Evolutionary conservation across 1,284 basidiomycete species (phyloP).

Genomic region (Marasmius sp.): DNA sequence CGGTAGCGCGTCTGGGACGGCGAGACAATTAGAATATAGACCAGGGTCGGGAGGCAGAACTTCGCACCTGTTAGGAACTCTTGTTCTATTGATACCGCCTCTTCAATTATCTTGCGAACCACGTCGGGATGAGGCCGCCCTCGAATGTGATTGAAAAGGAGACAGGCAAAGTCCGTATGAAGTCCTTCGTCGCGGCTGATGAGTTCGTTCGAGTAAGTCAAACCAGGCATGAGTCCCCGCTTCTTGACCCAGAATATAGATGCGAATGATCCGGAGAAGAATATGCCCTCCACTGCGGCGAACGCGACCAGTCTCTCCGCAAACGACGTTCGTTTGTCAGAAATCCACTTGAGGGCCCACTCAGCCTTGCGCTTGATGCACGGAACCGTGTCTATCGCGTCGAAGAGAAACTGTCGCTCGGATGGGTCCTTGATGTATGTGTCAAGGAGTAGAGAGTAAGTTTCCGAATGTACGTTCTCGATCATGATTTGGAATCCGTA

Average conservation of each 20-base stretch:
- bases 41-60: not conserved
- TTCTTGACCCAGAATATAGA: constrained; percentile 99
- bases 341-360: constrained; percentile 95
- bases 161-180: constrained; percentile 97
- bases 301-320: constrained; percentile 94
- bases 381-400: constrained; percentile 93
- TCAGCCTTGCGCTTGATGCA: constrained; percentile 92
- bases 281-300: constrained; percentile 98
- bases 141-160: constrained; percentile 88
- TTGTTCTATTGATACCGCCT: constrained; percentile 86
- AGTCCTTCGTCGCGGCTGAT: constrained; percentile 98
- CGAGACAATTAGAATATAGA: not conserved
- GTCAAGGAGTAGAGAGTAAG: constrained; percentile 97
- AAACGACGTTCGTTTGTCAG: constrained; percentile 81
- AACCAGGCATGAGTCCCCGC: constrained; percentile 96
- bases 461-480: constrained; percentile 97
- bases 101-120: constrained; percentile 72
- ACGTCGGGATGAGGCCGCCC: constrained; percentile 80
- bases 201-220: constrained; percentile 97
- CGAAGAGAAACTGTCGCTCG: constrained; percentile 87
- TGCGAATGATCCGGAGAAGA: constrained; percentile 94
- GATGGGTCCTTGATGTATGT: constrained; percentile 92
- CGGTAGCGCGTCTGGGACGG: constrained; percentile 62
- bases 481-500: constrained; percentile 99
- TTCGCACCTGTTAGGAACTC: constrained; percentile 77